phyloP scores from a whole-genome alignment of 2,329 filamentous ascomycete species.

The Ceratocystis papillata region DNA sequence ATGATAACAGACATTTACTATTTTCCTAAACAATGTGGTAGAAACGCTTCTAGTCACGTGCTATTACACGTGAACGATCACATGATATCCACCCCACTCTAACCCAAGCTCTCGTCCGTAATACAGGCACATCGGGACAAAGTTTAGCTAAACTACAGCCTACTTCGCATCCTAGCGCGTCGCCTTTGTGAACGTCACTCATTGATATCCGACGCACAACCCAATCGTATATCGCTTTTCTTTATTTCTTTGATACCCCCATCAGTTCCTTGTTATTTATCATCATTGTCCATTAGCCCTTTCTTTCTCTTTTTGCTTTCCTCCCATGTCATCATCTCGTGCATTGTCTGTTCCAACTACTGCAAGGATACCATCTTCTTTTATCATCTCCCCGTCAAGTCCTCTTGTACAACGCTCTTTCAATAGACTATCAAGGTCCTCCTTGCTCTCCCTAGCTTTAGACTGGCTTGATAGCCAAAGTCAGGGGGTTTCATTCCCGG shows the following conservation, averaged over 20 bases:
- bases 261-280: background rate
- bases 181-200: background rate
- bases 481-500: slow-evolving; percentile 41
- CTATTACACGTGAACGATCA: background rate
- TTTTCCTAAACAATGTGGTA: too few relatives aligned
- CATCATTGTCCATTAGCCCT: background rate
- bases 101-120: background rate
- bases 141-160: background rate
- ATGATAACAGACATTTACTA: too few relatives aligned
- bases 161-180: background rate
- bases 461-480: slow-evolving; percentile 66
- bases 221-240: background rate
- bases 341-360: slow-evolving; percentile 56
- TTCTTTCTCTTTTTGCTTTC: background rate
- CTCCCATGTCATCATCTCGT: slow-evolving; percentile 2
- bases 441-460: slow-evolving; percentile 60
- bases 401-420: slow-evolving; percentile 55
- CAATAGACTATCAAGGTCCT: slow-evolving; percentile 57
- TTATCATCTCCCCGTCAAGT: slow-evolving; percentile 57
- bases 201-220: background rate
- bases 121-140: background rate
- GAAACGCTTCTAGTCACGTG: background rate
- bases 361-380: slow-evolving; percentile 57
- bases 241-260: slow-evolving; percentile 3
- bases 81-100: background rate